These are phyloP conservation scores for Alternaria longipes DNA, from an alignment of 2,329 filamentous ascomycete genomes.

Conservation along the genomic window DNA sequence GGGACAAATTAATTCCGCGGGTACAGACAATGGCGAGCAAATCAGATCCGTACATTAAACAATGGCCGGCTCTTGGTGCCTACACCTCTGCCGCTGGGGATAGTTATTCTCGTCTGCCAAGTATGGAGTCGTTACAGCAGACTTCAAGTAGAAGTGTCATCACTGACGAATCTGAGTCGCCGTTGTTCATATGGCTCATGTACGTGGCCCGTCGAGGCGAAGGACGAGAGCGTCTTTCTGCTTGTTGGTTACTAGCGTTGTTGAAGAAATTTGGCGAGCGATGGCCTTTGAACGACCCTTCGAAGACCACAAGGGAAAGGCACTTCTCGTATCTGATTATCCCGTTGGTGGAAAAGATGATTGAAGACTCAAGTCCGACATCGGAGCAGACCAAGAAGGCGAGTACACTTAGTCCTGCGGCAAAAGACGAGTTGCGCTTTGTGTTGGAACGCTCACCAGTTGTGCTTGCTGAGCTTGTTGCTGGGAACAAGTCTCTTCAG, in stretches of 20 bases:
- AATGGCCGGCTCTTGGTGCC: slow-evolving; percentile 56
- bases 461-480: slow-evolving; percentile 79
- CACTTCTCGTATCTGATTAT: slow-evolving; percentile 58
- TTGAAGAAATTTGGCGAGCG: slow-evolving; percentile 50
- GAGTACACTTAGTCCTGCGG: slow-evolving; percentile 56
- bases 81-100: slow-evolving; percentile 41
- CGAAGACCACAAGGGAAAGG: slow-evolving; percentile 51
- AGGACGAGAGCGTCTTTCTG: slow-evolving; percentile 53
- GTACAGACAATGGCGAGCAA: slow-evolving; percentile 52
- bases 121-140: slow-evolving; percentile 44
- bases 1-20: slow-evolving; percentile 51
- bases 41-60: slow-evolving; percentile 51
- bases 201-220: slow-evolving; percentile 55
- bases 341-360: slow-evolving; percentile 59
- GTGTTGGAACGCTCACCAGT: slow-evolving; percentile 68
- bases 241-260: slow-evolving; percentile 52
- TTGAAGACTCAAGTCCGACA: slow-evolving; percentile 49
- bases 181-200: slow-evolving; percentile 59
- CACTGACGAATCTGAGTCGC: slow-evolving; percentile 56
- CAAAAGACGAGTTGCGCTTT: slow-evolving; percentile 46
- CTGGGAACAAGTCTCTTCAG: slow-evolving; percentile 81
- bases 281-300: slow-evolving; percentile 49
- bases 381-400: slow-evolving; percentile 38
- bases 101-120: slow-evolving; percentile 42
- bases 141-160: slow-evolving; percentile 42